phyloP scores from a whole-genome alignment of 2,329 filamentous ascomycete species.

The Septoria linicola region DNA sequence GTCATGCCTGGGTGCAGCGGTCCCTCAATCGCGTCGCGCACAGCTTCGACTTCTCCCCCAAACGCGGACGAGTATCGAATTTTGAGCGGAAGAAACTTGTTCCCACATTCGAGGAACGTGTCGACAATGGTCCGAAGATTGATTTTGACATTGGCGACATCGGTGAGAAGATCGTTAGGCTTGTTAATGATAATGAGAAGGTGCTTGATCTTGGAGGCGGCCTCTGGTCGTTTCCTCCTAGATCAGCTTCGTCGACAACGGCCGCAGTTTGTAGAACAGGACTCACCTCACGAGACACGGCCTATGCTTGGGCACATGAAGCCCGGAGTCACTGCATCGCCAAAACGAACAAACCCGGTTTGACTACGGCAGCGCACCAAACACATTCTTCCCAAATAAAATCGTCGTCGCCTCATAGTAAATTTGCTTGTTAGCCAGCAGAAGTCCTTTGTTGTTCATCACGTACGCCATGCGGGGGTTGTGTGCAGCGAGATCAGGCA shows the following conservation, averaged over 20 bases:
- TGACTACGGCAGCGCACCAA: slow-evolving; percentile 9
- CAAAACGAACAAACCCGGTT: slow-evolving; percentile 18
- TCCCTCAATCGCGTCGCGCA: slow-evolving; percentile 17
- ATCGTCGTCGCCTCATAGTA: slow-evolving; percentile 21
- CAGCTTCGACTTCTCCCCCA: slow-evolving; percentile 16
- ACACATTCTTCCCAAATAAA: slow-evolving; percentile 25
- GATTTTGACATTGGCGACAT: background rate
- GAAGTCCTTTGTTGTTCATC: slow-evolving; percentile 15
- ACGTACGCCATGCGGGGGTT: slow-evolving; percentile 4
- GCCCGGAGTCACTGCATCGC: slow-evolving; percentile 9
- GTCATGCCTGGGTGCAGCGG: slow-evolving; percentile 6
- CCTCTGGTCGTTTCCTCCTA: slow-evolving; percentile 10
- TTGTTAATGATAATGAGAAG: slow-evolving; percentile 15
- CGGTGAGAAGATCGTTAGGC: background rate
- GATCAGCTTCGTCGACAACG: too few relatives aligned
- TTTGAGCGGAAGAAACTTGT: slow-evolving; percentile 16
- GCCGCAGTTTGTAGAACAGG: slow-evolving; percentile 2
- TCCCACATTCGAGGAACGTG: slow-evolving; percentile 2
- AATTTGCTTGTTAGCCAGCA: slow-evolving; percentile 28
- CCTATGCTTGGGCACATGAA: slow-evolving; percentile 1
- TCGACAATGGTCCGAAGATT: slow-evolving; percentile 29
- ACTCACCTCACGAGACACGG: slow-evolving; percentile 14
- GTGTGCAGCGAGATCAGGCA: slow-evolving; percentile 8
- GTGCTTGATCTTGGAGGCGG: slow-evolving; percentile 17
- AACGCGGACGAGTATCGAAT: slow-evolving; percentile 15